A percentile compares a stretch with the other conserved stretches of the same genome.
Evolutionary conservation across 345 rosid genomes (phyloP).

Genomic region (Aurinia saxatilis): DNA sequence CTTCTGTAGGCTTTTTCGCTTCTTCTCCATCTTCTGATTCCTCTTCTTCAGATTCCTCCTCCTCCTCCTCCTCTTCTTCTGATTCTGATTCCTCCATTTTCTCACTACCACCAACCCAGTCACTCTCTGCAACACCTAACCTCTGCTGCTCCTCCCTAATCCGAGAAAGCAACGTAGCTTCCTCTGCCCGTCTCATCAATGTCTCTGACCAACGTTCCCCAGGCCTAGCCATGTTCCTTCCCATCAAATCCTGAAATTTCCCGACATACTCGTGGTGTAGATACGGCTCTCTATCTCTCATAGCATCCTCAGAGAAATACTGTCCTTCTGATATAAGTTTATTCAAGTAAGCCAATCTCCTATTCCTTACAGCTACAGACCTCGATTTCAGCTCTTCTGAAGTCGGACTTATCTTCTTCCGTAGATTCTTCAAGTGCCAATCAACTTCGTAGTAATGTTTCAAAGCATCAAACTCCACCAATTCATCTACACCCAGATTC

Average conservation of each 20-base stretch:
- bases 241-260: slow-evolving; percentile 76
- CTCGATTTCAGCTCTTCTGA: slow-evolving; percentile 53
- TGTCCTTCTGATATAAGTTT: no score
- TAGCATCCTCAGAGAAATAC: no score
- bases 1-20: no score
- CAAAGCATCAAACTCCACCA: slow-evolving; percentile 64
- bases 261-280: slow-evolving; percentile 92
- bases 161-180: slow-evolving; percentile 62
- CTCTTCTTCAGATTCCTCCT: no score
- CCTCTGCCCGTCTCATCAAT: slow-evolving; percentile 78
- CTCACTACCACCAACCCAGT: slow-evolving; percentile 77
- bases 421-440: no score
- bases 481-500: no score
- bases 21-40: no score
- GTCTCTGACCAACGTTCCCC: slow-evolving; percentile 98
- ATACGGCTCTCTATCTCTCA: no score
- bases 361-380: slow-evolving; percentile 66
- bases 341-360: slow-evolving; percentile 85
- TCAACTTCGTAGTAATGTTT: slow-evolving; percentile 64
- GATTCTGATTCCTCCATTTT: no score
- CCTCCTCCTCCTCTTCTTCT: no score
- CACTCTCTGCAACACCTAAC: slow-evolving; percentile 73
- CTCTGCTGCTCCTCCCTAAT: slow-evolving; percentile 87
- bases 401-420: slow-evolving; percentile 59
- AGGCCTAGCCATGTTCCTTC: slow-evolving; percentile 81